phyloP scores from a whole-genome alignment of 202 grass and related monocot genomes.

The Schoenoplectus triqueter region DNA sequence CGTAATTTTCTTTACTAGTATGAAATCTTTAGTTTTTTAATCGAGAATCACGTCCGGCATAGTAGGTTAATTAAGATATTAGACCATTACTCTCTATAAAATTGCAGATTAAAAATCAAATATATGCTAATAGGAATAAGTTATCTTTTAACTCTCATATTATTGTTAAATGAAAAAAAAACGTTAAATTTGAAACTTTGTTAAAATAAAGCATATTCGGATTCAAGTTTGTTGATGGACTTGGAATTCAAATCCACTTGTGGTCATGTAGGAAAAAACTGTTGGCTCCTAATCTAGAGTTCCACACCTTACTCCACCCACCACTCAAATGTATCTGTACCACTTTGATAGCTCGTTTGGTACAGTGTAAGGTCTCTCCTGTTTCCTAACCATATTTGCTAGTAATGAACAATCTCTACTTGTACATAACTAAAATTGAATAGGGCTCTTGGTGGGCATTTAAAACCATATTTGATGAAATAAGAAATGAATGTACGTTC shows the following conservation, averaged over 20 bases:
- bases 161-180: not conserved
- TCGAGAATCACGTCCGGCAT: not conserved
- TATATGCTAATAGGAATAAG: not conserved
- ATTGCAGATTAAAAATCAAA: not conserved
- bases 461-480: slow-evolving; percentile 5
- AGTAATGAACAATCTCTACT: slow-evolving; percentile 26
- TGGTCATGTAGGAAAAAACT: slow-evolving; percentile 1
- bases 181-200: not conserved
- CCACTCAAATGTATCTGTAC: not conserved
- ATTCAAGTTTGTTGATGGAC: not conserved
- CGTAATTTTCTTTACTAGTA: not conserved
- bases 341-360: not conserved
- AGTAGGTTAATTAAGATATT: not conserved
- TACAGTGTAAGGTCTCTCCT: slow-evolving; percentile 12
- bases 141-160: not conserved
- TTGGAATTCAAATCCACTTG: not conserved
- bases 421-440: slow-evolving; percentile 30
- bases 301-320: slow-evolving; percentile 4
- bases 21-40: not conserved
- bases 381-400: slow-evolving; percentile 33
- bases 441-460: slow-evolving; percentile 26
- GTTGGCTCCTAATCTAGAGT: slow-evolving; percentile 24
- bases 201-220: not conserved
- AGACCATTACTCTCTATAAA: not conserved
- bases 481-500: not conserved